These are phyloP conservation scores for Saccharomycopsis malanga DNA, from an alignment of 805 yeast species.

Conservation along the genomic window DNA sequence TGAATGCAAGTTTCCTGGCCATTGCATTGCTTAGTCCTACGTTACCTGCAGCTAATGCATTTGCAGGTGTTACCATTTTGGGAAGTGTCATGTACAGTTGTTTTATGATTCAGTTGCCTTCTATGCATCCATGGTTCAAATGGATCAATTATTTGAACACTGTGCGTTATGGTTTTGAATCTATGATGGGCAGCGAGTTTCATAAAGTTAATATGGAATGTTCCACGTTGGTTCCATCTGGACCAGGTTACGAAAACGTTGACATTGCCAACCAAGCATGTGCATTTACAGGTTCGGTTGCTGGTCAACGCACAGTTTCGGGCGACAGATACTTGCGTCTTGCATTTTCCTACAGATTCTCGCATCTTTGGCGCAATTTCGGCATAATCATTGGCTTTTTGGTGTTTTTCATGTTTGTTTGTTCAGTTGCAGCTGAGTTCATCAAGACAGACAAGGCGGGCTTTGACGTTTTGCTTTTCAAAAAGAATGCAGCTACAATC, in stretches of 20 bases:
- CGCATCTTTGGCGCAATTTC: constrained; percentile 74
- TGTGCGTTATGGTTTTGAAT: constrained; percentile 51
- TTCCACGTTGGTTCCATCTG: constrained; percentile 52
- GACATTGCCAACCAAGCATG: constrained; percentile 42
- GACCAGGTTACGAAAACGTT: constrained; percentile 41
- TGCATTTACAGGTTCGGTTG: constrained; percentile 49
- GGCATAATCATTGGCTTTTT: constrained; percentile 56
- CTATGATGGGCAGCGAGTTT: constrained; percentile 60
- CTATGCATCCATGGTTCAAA: constrained; percentile 66
- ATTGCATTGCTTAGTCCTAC: constrained; percentile 45
- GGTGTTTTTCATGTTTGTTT: constrained; percentile 25
- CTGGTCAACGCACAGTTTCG: constrained; percentile 45
- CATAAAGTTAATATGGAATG: constrained; percentile 50
- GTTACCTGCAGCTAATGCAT: constrained; percentile 50
- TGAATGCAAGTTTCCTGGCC: constrained; percentile 47
- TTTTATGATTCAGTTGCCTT: constrained; percentile 50
- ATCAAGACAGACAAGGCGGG: constrained; percentile 22
- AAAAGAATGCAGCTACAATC: constrained; percentile 13
- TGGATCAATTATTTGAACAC: constrained; percentile 60
- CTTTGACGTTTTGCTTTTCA: constrained; percentile 25
- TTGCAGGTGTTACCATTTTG: constrained; percentile 50
- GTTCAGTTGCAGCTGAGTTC: constrained; percentile 25
- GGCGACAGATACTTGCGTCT: constrained; percentile 52
- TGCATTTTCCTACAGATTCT: constrained; percentile 44
- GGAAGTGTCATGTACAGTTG: constrained; percentile 55